These are phyloP conservation scores for Rhizopogon sp. DNA, from an alignment of 768 basidiomycete genomes.

Conservation along the genomic window DNA sequence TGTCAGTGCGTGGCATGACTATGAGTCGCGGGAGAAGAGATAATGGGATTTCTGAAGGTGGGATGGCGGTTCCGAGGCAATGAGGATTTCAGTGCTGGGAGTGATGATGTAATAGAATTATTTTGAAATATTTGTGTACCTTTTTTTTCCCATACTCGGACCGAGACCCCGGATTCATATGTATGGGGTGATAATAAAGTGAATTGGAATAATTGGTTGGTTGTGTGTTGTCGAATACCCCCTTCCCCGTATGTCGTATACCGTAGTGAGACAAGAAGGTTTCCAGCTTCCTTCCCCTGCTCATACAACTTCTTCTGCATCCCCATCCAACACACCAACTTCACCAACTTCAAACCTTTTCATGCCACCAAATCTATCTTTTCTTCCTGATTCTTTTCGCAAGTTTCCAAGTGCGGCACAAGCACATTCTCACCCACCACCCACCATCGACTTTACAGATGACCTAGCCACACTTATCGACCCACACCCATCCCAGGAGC, in stretches of 20 bases:
- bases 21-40: not conserved
- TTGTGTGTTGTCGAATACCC: too few species aligned
- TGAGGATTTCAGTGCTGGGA: not conserved
- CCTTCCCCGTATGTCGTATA: slow-evolving; percentile 20
- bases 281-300: slow-evolving; percentile 58
- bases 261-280: slow-evolving; percentile 60
- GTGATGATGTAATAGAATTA: not conserved
- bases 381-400: slow-evolving; percentile 51
- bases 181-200: slow-evolving; percentile 1
- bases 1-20: not conserved
- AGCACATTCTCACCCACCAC: slow-evolving; percentile 10
- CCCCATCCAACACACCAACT: slow-evolving; percentile 16
- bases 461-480: slow-evolving; percentile 62
- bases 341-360: slow-evolving; percentile 31
- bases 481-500: slow-evolving; percentile 33
- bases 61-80: not conserved
- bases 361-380: slow-evolving; percentile 39
- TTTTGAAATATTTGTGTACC: not conserved
- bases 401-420: slow-evolving; percentile 36
- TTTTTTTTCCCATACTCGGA: slow-evolving; percentile 24
- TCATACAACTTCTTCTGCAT: slow-evolving; percentile 14
- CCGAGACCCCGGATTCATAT: slow-evolving; percentile 23
- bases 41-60: not conserved
- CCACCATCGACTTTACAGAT: slow-evolving; percentile 55
- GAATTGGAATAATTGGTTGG: not conserved